Base-by-base conservation (phyloP, 2,329 filamentous ascomycete species). In the Thielaviopsis euricoi region DNA sequence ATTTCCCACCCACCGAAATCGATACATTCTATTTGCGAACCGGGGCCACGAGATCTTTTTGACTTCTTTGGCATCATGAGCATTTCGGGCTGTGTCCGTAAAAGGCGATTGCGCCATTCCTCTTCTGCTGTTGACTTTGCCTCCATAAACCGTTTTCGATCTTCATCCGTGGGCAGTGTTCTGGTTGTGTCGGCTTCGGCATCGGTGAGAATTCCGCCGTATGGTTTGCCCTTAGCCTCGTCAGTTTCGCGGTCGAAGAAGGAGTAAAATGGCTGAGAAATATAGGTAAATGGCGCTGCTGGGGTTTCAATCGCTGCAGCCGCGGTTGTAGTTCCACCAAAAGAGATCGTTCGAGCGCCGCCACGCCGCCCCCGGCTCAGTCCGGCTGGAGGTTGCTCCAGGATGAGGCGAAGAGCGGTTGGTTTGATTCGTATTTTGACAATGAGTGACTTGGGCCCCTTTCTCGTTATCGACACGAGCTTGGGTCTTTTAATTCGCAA, bases 1-100 rank as follows among this genome's bases (percentile, higher is more conserved):
- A 98, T 98, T 70, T 98, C 93, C 77, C 86, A 94, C 55, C 89
- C 89, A 52, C 93, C 93, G 71, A 98, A 97, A 66, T 95, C 93
- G 72, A 98, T 95, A 71, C 90, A 96, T 70, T 97, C 94, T 68
- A 98, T 97, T 71, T 96, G 93, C 69, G 90, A 97, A 4, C 89
- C 87, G 26, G 89, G 88, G 0, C 87, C 88, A n/a, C 83, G 82
- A 3, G 85, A 75, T 67, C 95, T 95, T 64, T 83, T 82, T 19
- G 81, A 74, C 66, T 82, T 85, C 65, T 82, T 84, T 22, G 77
- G 71, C 15, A 81, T 79, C 17, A 77, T 74, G 51, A 82, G 81
- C n/a, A 75, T 72, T 61, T 81, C 82, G 26, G 80, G 79, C 63
- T 90, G 83, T 66, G 78, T 75, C 7, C 72, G 71, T 26, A 77